Conservation (phyloP, 257 asterid species). For the Ballota nigra region DNA sequence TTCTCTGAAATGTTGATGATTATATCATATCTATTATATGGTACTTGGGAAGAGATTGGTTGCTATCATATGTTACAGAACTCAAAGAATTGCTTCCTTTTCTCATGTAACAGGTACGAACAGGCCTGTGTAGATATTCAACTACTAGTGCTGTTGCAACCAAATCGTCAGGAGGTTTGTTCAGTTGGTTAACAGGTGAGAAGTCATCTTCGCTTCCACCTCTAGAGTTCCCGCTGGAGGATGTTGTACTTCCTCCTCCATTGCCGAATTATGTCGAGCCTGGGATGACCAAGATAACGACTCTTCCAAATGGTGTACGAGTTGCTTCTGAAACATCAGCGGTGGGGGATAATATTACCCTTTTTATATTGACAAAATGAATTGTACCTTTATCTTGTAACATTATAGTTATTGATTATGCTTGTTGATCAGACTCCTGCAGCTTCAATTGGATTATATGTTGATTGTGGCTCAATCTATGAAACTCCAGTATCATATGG, state of each 20-base stretch:
- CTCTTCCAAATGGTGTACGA: constrained; percentile 72
- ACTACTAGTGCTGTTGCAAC: constrained; percentile 66
- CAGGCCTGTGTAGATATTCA: constrained; percentile 61
- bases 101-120: constrained; percentile 43
- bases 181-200: constrained; percentile 71
- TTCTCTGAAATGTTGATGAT: background rate
- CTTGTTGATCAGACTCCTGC: constrained; percentile 62
- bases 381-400: background rate
- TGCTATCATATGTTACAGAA: background rate
- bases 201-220: constrained; percentile 62
- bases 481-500: constrained; percentile 80
- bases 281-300: constrained; percentile 65
- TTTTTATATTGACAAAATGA: background rate
- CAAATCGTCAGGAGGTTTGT: constrained; percentile 67
- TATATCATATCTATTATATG: background rate
- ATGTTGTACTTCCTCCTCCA: constrained; percentile 60
- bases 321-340: constrained; percentile 77
- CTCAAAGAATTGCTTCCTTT: background rate
- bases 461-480: constrained; percentile 84
- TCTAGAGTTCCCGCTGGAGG: constrained; percentile 71
- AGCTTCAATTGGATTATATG: constrained; percentile 83
- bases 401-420: constrained; percentile 5
- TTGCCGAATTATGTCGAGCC: constrained; percentile 80
- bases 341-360: constrained; percentile 41
- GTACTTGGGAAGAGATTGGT: constrained; percentile 1